phyloP scores from a whole-genome alignment of 345 rosid species.

The Lumnitzera racemosa region DNA sequence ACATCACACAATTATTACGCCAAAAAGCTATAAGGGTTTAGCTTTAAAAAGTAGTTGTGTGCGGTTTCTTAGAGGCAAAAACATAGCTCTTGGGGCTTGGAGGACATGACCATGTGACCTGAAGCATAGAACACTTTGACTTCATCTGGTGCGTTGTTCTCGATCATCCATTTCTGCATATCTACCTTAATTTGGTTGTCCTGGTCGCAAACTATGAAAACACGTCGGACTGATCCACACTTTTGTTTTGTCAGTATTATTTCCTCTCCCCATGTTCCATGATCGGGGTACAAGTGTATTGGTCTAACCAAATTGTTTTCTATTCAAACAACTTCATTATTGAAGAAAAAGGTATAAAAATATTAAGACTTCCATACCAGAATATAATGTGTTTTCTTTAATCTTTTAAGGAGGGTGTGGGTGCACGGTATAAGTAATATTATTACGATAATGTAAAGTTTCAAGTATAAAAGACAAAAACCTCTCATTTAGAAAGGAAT shows the following conservation, averaged over 20 bases:
- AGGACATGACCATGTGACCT: constrained; percentile 40
- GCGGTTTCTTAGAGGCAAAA: constrained; percentile 21
- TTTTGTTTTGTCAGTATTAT: constrained; percentile 15
- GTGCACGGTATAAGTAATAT: too few relatives aligned
- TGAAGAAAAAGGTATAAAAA: too few relatives aligned
- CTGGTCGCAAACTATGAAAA: constrained; percentile 23
- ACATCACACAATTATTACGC: too few relatives aligned
- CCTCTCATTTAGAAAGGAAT: too few relatives aligned
- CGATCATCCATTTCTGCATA: constrained; percentile 27
- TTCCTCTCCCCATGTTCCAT: background rate
- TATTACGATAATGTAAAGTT: too few relatives aligned
- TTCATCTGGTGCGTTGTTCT: constrained; percentile 23
- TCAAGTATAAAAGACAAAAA: too few relatives aligned
- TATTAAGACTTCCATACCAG: too few relatives aligned
- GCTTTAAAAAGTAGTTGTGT: constrained; percentile 8
- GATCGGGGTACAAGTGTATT: background rate
- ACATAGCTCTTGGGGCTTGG: constrained; percentile 24
- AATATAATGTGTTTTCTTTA: too few relatives aligned
- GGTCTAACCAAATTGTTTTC: constrained; percentile 23
- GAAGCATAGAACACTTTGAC: constrained; percentile 23
- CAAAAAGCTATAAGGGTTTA: background rate
- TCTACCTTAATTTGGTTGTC: constrained; percentile 11
- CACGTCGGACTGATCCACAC: constrained; percentile 14
- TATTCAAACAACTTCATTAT: background rate
- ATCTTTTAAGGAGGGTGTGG: too few relatives aligned